Base-by-base conservation (phyloP, 176 grass and related monocot genomes). In the Elaeis guineensis region DNA sequence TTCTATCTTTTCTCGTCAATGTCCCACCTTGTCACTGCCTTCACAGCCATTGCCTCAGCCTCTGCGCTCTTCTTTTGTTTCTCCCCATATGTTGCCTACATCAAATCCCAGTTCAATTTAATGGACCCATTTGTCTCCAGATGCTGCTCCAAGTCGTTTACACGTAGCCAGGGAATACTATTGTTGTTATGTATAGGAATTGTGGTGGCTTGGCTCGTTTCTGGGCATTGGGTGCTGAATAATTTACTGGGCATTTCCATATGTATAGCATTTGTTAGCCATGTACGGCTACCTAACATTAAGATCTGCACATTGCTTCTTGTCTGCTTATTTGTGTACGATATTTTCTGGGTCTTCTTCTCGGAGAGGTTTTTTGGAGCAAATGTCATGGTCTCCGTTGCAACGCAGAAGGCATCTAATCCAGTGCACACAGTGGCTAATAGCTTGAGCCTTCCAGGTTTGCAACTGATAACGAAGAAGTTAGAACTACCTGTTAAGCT, bases 311-410 rank as follows among this genome's bases (percentile, higher is more conserved):
- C 84, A 0, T 56, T 92, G 66, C 84, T 98, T 63, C 84, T 98
- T 1, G 78, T 81, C 0, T 98, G 93, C 69, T 74, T 98, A 63
- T 98, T 98, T 62, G 66, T 92, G 25, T 98, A 98, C 5, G 87
- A 98, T 67, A 85, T 98, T 63, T 98, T 98, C 64, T 92, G 93
- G 93, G 93, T 92, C 25, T 98, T 98, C 76, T 98, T 98, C 76
- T 98, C 93, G 0, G 93, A 98, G 73, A 89, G 67, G 55, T 89
- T 98, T 29, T 98, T 98, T 16, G 93, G 87, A 69, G 87, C 93
- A 62, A 98, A 98, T 81, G 93, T 98, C 54, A 98, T 98, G 93
- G 93, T 98, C 7, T 98, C 87, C 20, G 93, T 98, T 48, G 93
- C 93, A 69, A 98, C 93, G 16, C 93, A 98, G 69, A 98, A 98